phyloP scores from a whole-genome alignment of 306 rosid species.

The Arachis stenosperma region DNA sequence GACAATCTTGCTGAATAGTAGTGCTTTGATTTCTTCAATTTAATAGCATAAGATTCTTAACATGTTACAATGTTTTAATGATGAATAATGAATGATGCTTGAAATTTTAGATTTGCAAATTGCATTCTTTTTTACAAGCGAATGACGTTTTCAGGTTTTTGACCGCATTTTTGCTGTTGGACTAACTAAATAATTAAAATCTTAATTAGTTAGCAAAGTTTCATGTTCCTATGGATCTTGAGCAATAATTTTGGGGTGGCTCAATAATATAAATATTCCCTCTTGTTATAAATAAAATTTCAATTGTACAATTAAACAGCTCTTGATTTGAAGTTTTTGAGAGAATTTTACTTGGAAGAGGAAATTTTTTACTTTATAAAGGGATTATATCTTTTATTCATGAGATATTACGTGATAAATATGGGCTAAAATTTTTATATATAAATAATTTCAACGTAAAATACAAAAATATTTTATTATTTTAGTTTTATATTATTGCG shows the following conservation, averaged over 20 bases:
- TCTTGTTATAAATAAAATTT: too few species aligned
- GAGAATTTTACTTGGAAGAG: too few species aligned
- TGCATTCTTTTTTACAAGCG: neutral
- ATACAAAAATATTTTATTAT: too few species aligned
- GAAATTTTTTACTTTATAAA: too few species aligned
- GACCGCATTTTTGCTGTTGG: neutral
- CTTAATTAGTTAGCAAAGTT: neutral
- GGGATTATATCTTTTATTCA: too few species aligned
- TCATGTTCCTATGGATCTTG: neutral
- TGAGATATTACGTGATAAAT: too few species aligned
- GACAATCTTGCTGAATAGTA: constrained; percentile 46
- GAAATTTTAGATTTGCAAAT: constrained; percentile 5
- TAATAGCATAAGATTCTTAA: constrained; percentile 18
- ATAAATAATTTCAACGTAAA: too few species aligned
- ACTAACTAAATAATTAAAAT: neutral
- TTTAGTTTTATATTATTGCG: too few species aligned
- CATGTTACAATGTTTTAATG: neutral
- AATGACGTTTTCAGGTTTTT: constrained; percentile 8
- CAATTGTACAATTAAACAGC: too few species aligned
- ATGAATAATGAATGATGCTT: neutral
- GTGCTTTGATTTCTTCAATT: constrained; percentile 33
- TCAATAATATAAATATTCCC: too few species aligned
- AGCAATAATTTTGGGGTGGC: neutral
- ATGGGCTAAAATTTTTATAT: too few species aligned
- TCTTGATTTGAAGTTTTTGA: too few species aligned